Conservation (phyloP, 371 early-diverging fungal species). For the Actinomortierella ambigua region DNA sequence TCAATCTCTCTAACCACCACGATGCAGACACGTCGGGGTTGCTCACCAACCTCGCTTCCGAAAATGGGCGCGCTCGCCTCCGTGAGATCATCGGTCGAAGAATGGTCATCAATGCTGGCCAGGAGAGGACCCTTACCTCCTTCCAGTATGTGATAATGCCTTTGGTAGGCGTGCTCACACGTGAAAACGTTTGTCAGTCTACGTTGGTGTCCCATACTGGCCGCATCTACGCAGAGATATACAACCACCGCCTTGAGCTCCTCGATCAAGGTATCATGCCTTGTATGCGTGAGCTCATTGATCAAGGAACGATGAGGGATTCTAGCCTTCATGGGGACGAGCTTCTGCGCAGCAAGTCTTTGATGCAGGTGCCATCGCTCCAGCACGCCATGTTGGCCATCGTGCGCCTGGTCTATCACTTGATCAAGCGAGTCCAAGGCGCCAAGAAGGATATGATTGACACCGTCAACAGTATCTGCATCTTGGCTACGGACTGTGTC, state of each 20-base stretch:
- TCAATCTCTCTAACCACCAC: slow-evolving; percentile 10
- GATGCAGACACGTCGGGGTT: background rate
- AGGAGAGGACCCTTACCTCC: background rate
- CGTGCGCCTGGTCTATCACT: slow-evolving; percentile 36
- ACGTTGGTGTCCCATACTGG: slow-evolving; percentile 24
- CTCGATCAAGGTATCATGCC: slow-evolving; percentile 17
- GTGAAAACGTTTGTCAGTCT: slow-evolving; percentile 29
- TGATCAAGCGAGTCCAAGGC: slow-evolving; percentile 31
- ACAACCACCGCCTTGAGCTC: slow-evolving; percentile 15
- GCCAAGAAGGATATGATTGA: slow-evolving; percentile 12
- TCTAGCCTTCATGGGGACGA: background rate
- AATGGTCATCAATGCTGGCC: slow-evolving; percentile 3
- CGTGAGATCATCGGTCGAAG: background rate
- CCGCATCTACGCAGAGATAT: slow-evolving; percentile 23
- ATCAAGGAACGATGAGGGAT: slow-evolving; percentile 12
- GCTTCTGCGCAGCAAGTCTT: background rate
- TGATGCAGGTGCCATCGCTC: slow-evolving; percentile 7
- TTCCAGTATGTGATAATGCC: slow-evolving; percentile 30
- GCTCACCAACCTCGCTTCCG: background rate
- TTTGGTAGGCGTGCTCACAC: slow-evolving; percentile 37
- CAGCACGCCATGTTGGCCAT: slow-evolving; percentile 35
- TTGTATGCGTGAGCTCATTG: slow-evolving; percentile 17
- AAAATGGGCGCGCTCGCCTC: background rate
- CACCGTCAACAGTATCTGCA: background rate
- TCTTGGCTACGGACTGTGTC: slow-evolving; percentile 1